Conservation (phyloP, 305 asterid species). For the Fraxinus angustifolia region DNA sequence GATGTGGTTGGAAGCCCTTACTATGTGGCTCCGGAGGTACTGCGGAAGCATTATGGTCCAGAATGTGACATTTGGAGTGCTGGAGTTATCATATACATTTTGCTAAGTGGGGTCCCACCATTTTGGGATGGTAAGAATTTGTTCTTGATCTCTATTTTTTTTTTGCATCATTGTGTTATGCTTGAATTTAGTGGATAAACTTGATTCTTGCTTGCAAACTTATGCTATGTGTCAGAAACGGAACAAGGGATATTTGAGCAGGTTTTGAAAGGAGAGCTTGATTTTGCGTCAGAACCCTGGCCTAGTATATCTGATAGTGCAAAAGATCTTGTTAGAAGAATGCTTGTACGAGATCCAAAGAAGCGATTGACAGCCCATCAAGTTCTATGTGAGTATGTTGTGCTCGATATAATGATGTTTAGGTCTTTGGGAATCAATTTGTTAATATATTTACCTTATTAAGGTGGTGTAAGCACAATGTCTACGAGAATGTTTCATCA, state of each 20-base stretch:
- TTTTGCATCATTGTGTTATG: neutral
- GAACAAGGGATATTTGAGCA: constrained; percentile 83
- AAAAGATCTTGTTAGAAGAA: constrained; percentile 65
- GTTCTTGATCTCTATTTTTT: neutral
- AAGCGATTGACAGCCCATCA: constrained; percentile 67
- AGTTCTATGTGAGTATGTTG: constrained; percentile 65
- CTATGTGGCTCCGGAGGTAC: constrained; percentile 86
- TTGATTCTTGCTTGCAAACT: constrained; percentile 9
- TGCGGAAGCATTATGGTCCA: constrained; percentile 66
- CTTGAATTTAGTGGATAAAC: neutral
- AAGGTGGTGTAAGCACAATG: neutral
- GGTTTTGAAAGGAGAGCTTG: constrained; percentile 72
- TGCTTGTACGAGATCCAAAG: constrained; percentile 72
- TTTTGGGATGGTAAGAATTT: constrained; percentile 73
- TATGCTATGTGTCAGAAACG: constrained; percentile 42
- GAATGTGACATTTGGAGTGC: constrained; percentile 98
- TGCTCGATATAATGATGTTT: constrained; percentile 8
- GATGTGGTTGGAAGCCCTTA: constrained; percentile 94
- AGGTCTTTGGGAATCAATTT: neutral
- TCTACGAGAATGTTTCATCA: neutral
- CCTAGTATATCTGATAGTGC: constrained; percentile 76
- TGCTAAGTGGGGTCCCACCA: constrained; percentile 85
- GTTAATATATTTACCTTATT: neutral
- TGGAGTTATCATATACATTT: constrained; percentile 79
- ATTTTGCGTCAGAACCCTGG: constrained; percentile 84